These are phyloP conservation scores for Trebouxia sp. DNA, from an alignment of 139 green algal species.

Conservation along the genomic window DNA sequence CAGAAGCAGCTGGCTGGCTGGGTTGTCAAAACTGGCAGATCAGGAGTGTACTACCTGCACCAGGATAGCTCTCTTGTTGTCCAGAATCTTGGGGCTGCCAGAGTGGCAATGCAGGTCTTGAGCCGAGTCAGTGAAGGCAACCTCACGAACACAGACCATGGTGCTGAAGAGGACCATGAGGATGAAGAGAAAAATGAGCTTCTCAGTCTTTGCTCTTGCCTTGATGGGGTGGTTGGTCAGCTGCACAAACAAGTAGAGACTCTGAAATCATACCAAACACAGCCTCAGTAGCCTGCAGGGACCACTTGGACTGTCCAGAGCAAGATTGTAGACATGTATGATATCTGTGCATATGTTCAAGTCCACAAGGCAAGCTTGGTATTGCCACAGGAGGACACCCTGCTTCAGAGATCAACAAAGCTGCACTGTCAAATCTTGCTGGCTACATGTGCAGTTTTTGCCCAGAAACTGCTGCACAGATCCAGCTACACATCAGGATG, in stretches of 20 bases:
- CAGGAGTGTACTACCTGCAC: slow-evolving; percentile 15
- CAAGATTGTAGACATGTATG: slow-evolving; percentile 19
- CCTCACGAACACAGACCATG: not conserved
- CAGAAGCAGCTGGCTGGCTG: slow-evolving; percentile 3
- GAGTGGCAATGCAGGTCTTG: slow-evolving; percentile 15
- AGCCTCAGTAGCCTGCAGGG: slow-evolving; percentile 8
- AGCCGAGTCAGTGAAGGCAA: slow-evolving; percentile 10
- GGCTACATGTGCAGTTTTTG: slow-evolving; percentile 12
- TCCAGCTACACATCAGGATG: not conserved
- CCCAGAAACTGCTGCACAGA: slow-evolving; percentile 10
- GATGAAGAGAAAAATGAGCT: slow-evolving; percentile 1
- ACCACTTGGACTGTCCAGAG: not conserved
- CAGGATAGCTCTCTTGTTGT: slow-evolving; percentile 1
- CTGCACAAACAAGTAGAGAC: slow-evolving; percentile 6
- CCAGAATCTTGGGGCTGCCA: slow-evolving; percentile 14
- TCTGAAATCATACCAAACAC: slow-evolving; percentile 16
- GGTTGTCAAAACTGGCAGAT: slow-evolving; percentile 17
- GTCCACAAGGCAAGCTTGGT: slow-evolving; percentile 15
- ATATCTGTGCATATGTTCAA: slow-evolving; percentile 20
- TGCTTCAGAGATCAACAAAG: not conserved
- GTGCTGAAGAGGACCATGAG: slow-evolving; percentile 13
- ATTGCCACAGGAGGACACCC: not conserved
- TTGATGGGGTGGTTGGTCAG: not conserved
- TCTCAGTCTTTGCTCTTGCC: slow-evolving; percentile 2
- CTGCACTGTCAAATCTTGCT: not conserved